These are phyloP conservation scores for Phytophthora aleatoria DNA, from an alignment of 352 stramenopile species.

Conservation along the genomic window DNA sequence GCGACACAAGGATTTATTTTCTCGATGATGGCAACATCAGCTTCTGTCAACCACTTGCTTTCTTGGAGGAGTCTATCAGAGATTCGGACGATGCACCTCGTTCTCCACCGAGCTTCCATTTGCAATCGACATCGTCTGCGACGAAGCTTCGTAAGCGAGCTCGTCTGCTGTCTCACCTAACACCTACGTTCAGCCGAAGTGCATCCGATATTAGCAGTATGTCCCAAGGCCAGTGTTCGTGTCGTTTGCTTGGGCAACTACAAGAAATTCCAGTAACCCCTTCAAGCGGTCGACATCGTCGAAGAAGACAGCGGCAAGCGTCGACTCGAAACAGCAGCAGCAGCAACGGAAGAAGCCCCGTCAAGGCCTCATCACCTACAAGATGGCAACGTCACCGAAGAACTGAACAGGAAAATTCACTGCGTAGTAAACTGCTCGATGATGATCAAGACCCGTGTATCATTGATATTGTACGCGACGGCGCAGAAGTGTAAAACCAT, in stretches of 20 bases:
- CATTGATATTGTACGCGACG: slow-evolving; percentile 11
- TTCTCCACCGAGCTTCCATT: slow-evolving; percentile 3
- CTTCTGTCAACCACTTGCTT: slow-evolving; percentile 42
- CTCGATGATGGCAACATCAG: slow-evolving; percentile 48
- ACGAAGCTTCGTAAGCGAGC: slow-evolving; percentile 24
- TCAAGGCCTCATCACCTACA: slow-evolving; percentile 10
- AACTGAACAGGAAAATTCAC: slow-evolving; percentile 3
- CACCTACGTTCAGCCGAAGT: slow-evolving; percentile 16
- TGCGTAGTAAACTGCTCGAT: slow-evolving; percentile 23
- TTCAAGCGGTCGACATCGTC: slow-evolving; percentile 11
- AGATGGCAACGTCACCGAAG: slow-evolving; percentile 17
- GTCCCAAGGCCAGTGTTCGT: slow-evolving; percentile 9
- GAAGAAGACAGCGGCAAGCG: slow-evolving; percentile 3
- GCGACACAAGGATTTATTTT: slow-evolving; percentile 35
- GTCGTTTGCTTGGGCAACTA: slow-evolving; percentile 20
- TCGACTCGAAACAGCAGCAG: slow-evolving; percentile 16
- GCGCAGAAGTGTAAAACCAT: slow-evolving; percentile 1
- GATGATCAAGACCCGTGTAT: slow-evolving; percentile 9
- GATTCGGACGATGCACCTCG: slow-evolving; percentile 11
- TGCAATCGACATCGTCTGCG: slow-evolving; percentile 1
- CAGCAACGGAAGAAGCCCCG: slow-evolving; percentile 13
- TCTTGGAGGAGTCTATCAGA: slow-evolving; percentile 29
- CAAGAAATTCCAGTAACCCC: slow-evolving; percentile 5
- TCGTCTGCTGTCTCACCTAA: slow-evolving; percentile 22
- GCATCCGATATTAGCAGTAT: slow-evolving; percentile 1